phyloP scores from a whole-genome alignment of 1,139 yeast genomes.

The Barnettozyma hawaiiensis region DNA sequence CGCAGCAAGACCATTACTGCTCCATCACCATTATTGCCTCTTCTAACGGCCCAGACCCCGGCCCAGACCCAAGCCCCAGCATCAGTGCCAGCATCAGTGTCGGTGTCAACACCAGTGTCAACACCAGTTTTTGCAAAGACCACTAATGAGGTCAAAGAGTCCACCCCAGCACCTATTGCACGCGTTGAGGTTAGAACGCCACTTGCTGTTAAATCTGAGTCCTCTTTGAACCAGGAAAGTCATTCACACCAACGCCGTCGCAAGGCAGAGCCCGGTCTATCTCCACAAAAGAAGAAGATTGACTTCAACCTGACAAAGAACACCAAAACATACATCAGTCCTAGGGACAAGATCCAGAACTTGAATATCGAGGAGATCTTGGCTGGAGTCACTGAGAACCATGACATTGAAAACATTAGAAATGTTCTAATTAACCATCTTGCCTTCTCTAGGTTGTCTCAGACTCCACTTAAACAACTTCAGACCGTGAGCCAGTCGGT shows the following conservation, averaged over 20 bases:
- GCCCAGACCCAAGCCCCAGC: no score
- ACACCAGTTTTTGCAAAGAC: neutral
- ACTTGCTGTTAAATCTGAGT: constrained; percentile 15
- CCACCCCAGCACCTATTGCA: neutral
- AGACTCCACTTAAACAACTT: constrained; percentile 73
- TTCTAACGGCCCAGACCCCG: neutral
- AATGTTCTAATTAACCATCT: constrained; percentile 74
- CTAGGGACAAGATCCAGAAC: constrained; percentile 22
- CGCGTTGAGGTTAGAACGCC: constrained; percentile 6
- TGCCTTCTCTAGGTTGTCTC: constrained; percentile 83
- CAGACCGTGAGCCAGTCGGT: constrained; percentile 52
- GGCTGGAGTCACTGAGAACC: constrained; percentile 26
- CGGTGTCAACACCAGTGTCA: no score
- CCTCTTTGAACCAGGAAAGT: constrained; percentile 16
- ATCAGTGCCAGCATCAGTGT: no score
- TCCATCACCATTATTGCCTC: neutral
- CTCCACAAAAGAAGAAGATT: constrained; percentile 26
- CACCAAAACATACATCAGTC: constrained; percentile 13
- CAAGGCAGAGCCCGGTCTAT: constrained; percentile 26
- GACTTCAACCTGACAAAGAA: constrained; percentile 7
- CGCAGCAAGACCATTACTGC: constrained; percentile 4
- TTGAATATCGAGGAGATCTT: constrained; percentile 19
- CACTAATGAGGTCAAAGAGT: neutral
- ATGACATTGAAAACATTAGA: constrained; percentile 44
- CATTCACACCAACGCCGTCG: constrained; percentile 22